Evolutionary conservation across 2,329 filamentous ascomycete genomes (phyloP).

Genomic region (Chaetomiaceae sp.): DNA sequence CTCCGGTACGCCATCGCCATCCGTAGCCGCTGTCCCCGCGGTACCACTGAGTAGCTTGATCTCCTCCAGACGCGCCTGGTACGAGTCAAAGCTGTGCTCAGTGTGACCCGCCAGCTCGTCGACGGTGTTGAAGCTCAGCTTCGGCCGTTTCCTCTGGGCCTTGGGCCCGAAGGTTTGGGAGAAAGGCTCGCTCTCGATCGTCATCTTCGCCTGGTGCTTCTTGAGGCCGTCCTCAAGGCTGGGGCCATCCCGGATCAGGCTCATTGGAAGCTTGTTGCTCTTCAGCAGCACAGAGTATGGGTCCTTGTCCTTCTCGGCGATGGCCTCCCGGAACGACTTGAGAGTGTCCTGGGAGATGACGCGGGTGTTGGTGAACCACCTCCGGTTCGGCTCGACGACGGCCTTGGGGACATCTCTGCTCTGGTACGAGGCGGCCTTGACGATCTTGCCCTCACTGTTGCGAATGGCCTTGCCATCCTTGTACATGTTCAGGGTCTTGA

Average conservation of each 20-base stretch:
- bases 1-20: slow-evolving; percentile 42
- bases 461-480: slow-evolving; percentile 80
- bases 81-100: slow-evolving; percentile 74
- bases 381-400: slow-evolving; percentile 89
- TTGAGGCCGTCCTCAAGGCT: slow-evolving; percentile 67
- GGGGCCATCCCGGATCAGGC: slow-evolving; percentile 75
- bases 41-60: slow-evolving; percentile 70
- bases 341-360: slow-evolving; percentile 85
- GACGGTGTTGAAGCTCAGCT: slow-evolving; percentile 77
- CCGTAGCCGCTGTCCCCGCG: slow-evolving; percentile 44
- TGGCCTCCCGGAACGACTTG: slow-evolving; percentile 80
- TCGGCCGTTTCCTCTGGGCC: slow-evolving; percentile 86
- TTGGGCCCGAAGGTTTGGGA: slow-evolving; percentile 89
- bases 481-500: slow-evolving; percentile 84
- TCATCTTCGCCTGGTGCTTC: slow-evolving; percentile 86
- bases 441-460: slow-evolving; percentile 79
- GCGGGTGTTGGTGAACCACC: slow-evolving; percentile 96
- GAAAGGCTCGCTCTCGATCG: slow-evolving; percentile 82
- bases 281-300: slow-evolving; percentile 89
- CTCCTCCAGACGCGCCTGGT: slow-evolving; percentile 75
- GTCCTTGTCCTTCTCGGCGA: slow-evolving; percentile 83
- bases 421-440: slow-evolving; percentile 53
- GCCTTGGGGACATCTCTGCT: slow-evolving; percentile 75
- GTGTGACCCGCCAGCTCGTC: slow-evolving; percentile 77
- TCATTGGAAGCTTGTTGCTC: slow-evolving; percentile 96